Conservation (phyloP, 352 stramenopile genomes). For the Globisporangium paroecandrum region DNA sequence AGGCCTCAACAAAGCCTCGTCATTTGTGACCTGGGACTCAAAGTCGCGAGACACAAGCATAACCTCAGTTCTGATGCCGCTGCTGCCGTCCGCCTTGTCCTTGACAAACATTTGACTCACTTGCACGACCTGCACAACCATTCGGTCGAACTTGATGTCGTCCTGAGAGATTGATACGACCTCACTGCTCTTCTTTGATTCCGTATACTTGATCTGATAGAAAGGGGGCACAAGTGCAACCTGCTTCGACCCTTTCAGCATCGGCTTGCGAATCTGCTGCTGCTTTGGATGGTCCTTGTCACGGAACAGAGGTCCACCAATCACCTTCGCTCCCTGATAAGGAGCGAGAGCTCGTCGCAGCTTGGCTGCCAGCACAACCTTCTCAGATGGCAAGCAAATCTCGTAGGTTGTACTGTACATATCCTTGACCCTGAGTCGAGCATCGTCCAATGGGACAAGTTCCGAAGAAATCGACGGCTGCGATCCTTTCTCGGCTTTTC, state of each 20-base stretch:
- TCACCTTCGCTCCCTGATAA: slow-evolving; percentile 28
- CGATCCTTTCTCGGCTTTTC: slow-evolving; percentile 19
- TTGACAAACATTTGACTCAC: slow-evolving; percentile 46
- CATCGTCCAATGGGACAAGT: slow-evolving; percentile 43
- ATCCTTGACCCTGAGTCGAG: slow-evolving; percentile 39
- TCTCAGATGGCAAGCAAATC: slow-evolving; percentile 38
- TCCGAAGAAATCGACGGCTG: slow-evolving; percentile 34
- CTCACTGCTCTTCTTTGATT: slow-evolving; percentile 19
- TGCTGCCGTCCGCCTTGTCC: slow-evolving; percentile 23
- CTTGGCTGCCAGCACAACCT: slow-evolving; percentile 40
- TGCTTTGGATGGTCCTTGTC: slow-evolving; percentile 8
- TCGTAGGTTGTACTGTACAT: slow-evolving; percentile 29
- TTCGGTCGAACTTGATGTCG: slow-evolving; percentile 46
- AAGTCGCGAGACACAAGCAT: slow-evolving; percentile 54
- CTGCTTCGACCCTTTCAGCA: slow-evolving; percentile 8
- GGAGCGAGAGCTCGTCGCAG: slow-evolving; percentile 42
- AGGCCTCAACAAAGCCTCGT: slow-evolving; percentile 22
- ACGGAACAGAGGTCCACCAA: slow-evolving; percentile 15
- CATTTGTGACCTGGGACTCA: slow-evolving; percentile 17
- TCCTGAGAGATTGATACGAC: slow-evolving; percentile 17
- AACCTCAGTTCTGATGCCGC: slow-evolving; percentile 37
- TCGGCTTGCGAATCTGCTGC: slow-evolving; percentile 18
- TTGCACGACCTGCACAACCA: slow-evolving; percentile 42
- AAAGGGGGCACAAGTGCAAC: slow-evolving; percentile 4
- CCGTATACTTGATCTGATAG: slow-evolving; percentile 22